Evolutionary conservation across 345 rosid species (phyloP), one percentile per base, ranked within the genome.

Genomic region (Dipteronia dyeriana): DNA sequence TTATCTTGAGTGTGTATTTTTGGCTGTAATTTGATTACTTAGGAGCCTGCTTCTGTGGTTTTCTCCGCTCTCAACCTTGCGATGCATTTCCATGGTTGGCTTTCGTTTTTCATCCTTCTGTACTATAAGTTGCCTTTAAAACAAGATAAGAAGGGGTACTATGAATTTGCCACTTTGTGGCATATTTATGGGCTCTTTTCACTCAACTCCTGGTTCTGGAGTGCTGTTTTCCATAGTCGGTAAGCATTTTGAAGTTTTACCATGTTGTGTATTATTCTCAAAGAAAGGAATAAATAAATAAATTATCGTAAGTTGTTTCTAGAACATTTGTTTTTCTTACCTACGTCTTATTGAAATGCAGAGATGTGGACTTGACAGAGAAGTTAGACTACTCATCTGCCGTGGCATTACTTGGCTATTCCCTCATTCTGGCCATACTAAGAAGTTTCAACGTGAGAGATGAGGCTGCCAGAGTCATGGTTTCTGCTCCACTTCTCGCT

Each of bases 121-220:
- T 86, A 87, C 82, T 86, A 92, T 74, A 92, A 89, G 74, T 68
- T 92, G 76, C 89, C 90, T 63, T 61, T 88, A 66, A 89, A 77
- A 38, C 86, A 84, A 79, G 89, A 82, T 68, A 90, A 83, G 78
- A 85, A 84, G 71, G 79, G 90, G 0, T 90, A 84, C 77, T 92
- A 88, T 83, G 93, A 91, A 64, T 92, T 83, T 43, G 85, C 91
- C 7, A 80, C 85, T 75, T 78, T 90, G 86, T 90, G 91, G 93
- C 93, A 89, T 81, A 78, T 89, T 57, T 89, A 92, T 51, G 92
- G 81, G 11, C 73, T 90, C 54, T 76, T 90, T 13, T 76, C 97
- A 57, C 79, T 91, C 88, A 89, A 92, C 81, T 84, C 91, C 2
- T 89, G 97, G 95, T 88, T 92, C 75, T 92, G 97, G 97, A 92